phyloP scores from a whole-genome alignment of 208 protist species.

The Leishmania aethiopica region DNA sequence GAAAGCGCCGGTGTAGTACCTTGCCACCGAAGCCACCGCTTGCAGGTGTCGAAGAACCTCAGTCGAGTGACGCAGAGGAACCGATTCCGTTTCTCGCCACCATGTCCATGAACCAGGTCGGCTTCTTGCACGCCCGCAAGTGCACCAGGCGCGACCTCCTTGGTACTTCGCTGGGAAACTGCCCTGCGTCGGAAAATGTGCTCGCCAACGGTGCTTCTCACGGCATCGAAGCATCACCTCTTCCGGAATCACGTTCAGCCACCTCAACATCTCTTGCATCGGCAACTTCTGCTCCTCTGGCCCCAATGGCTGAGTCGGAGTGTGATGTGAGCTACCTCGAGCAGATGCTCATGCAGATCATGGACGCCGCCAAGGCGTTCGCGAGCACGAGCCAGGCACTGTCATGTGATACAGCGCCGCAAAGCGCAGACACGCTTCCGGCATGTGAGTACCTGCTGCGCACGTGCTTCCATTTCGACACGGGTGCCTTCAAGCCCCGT shows the following conservation, averaged over 20 bases:
- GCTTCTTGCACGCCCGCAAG: slow-evolving; percentile 15
- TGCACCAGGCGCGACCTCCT: background rate
- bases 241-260: background rate
- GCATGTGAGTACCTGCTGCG: slow-evolving; percentile 61
- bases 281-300: background rate
- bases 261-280: background rate
- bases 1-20: background rate
- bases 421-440: slow-evolving; percentile 33
- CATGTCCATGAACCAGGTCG: slow-evolving; percentile 20
- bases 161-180: background rate
- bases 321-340: slow-evolving; percentile 21
- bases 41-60: background rate
- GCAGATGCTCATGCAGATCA: slow-evolving; percentile 20
- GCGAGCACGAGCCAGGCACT: background rate
- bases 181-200: background rate
- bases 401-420: background rate
- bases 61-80: slow-evolving; percentile 11
- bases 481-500: slow-evolving; percentile 66
- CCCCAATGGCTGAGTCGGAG: too few species aligned
- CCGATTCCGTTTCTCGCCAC: slow-evolving; percentile 55
- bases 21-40: background rate
- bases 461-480: slow-evolving; percentile 53
- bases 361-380: slow-evolving; percentile 9
- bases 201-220: background rate
- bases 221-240: background rate